Conservation (phyloP, 768 basidiomycete species). For the Kwoniella sp. region DNA sequence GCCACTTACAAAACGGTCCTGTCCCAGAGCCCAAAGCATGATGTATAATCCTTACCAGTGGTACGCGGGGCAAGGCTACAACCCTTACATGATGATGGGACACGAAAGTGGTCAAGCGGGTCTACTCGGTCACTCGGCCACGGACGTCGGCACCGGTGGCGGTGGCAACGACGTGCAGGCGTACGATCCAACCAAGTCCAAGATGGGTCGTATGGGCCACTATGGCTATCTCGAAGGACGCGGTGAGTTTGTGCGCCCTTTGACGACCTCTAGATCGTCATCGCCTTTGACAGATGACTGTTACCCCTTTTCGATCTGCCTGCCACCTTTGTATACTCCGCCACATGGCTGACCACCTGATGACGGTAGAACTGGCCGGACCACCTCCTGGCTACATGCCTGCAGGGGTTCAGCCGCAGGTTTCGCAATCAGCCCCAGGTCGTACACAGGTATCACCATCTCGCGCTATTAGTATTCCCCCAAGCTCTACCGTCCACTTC, state of each 20-base stretch:
- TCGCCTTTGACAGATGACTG: background rate
- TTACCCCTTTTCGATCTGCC: background rate
- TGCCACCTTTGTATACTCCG: background rate
- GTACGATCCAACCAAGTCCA: constrained; percentile 37
- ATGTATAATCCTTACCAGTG: constrained; percentile 17
- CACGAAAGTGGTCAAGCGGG: background rate
- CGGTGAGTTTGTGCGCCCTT: constrained; percentile 22
- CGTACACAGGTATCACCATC: constrained; percentile 5
- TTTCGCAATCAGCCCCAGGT: background rate
- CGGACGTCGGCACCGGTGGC: background rate
- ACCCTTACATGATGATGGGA: constrained; percentile 11
- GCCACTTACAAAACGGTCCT: too few species aligned
- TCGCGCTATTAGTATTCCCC: constrained; percentile 4
- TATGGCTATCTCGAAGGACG: constrained; percentile 46
- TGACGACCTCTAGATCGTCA: background rate
- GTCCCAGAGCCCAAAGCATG: constrained; percentile 11
- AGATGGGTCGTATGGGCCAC: constrained; percentile 39
- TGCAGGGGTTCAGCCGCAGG: constrained; percentile 32
- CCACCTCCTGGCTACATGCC: constrained; percentile 40
- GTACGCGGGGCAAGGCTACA: constrained; percentile 11
- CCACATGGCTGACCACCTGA: constrained; percentile 7
- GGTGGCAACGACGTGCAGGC: constrained; percentile 9
- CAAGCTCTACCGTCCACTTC: constrained; percentile 10
- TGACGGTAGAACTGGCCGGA: constrained; percentile 41
- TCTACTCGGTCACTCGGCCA: background rate